Evolutionary conservation across 139 green algal genomes (phyloP).

Genomic region (Deuterostichococcus epilithicus): DNA sequence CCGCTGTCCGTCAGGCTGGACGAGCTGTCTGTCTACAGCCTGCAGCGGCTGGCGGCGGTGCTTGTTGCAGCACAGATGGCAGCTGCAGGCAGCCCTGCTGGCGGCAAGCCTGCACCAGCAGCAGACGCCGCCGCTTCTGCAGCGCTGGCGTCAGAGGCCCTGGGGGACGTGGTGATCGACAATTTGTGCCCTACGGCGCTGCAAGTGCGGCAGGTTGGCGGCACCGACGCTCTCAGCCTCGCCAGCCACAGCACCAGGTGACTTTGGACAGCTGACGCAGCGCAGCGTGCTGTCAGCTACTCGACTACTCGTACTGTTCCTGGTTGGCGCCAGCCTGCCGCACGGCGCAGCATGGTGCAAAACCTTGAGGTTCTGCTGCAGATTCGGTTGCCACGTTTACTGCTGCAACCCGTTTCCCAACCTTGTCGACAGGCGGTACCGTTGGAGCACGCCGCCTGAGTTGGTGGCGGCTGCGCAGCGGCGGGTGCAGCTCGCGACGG

Average conservation of each 20-base stretch:
- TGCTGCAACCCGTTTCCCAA: no score
- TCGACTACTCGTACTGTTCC: no score
- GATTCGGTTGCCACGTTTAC: no score
- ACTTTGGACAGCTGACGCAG: background rate
- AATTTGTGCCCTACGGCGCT: conserved; percentile 19
- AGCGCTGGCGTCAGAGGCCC: background rate
- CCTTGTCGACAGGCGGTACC: background rate
- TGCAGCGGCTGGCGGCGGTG: background rate
- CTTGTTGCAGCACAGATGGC: background rate
- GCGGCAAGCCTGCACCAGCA: no score
- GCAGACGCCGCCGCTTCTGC: no score
- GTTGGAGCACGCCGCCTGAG: conserved; percentile 13
- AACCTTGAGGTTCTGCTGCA: no score
- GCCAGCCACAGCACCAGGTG: background rate
- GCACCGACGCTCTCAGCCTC: background rate
- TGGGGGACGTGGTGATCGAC: conserved; percentile 1
- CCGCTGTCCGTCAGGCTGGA: background rate
- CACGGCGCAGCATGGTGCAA: no score
- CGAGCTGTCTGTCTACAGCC: background rate
- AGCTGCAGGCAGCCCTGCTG: no score
- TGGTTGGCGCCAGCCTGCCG: no score
- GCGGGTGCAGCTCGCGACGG: conserved; percentile 13
- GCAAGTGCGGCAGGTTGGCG: conserved; percentile 17
- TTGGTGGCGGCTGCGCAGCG: conserved; percentile 11
- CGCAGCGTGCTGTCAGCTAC: background rate